phyloP scores from a whole-genome alignment of 192 early-diverging fungal genomes.

The Mortierella hygrophila region DNA sequence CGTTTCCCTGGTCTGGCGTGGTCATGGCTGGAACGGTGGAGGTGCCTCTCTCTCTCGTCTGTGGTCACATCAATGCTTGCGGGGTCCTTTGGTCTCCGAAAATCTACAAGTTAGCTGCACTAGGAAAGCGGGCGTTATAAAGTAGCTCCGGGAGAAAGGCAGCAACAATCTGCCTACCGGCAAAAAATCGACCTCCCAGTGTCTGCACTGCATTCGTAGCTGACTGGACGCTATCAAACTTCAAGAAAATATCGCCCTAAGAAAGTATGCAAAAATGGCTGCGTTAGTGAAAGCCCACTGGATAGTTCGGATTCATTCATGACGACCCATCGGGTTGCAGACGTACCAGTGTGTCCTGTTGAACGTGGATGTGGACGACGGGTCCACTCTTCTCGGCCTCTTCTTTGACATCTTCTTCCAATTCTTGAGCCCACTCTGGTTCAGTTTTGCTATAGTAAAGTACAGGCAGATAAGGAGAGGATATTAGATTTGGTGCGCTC shows the following conservation, averaged over 20 bases:
- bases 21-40: background rate
- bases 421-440: slow-evolving; percentile 84
- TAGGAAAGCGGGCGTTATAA: slow-evolving; percentile 75
- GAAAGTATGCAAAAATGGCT: background rate
- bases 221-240: slow-evolving; percentile 78
- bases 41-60: background rate
- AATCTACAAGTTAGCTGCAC: slow-evolving; percentile 66
- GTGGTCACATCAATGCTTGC: background rate
- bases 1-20: slow-evolving; percentile 8
- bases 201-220: slow-evolving; percentile 77
- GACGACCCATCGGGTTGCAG: background rate
- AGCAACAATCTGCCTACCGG: slow-evolving; percentile 82
- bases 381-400: slow-evolving; percentile 87
- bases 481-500: background rate
- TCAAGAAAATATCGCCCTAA: slow-evolving; percentile 87
- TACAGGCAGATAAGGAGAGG: slow-evolving; percentile 4
- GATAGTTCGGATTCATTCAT: background rate
- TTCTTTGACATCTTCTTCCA: slow-evolving; percentile 86
- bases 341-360: slow-evolving; percentile 70
- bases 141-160: slow-evolving; percentile 71
- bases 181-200: slow-evolving; percentile 92
- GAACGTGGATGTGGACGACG: slow-evolving; percentile 81
- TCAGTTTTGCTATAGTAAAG: slow-evolving; percentile 76
- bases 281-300: background rate
- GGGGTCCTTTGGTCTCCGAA: background rate